Conservation (phyloP, 2,329 filamentous ascomycete genomes). For the Aspergillus sp. region DNA sequence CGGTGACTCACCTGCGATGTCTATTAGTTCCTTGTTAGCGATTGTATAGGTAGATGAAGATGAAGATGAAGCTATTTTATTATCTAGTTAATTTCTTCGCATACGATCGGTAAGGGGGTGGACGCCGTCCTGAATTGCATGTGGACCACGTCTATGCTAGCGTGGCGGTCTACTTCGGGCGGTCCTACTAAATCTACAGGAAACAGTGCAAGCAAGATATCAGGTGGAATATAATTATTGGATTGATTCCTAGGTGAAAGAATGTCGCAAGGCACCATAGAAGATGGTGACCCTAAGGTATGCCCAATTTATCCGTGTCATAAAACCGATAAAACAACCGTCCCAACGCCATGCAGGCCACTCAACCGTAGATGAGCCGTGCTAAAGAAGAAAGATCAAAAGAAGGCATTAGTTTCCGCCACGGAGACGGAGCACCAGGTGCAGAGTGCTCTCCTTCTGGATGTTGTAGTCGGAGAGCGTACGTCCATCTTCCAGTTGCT, state of each 20-base stretch:
- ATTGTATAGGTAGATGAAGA: too few species aligned
- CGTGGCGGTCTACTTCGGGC: neutral
- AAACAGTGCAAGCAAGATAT: too few species aligned
- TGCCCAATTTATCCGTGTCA: constrained; percentile 24
- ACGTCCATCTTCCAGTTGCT: constrained; percentile 59
- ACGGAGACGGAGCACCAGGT: constrained; percentile 55
- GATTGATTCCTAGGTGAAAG: constrained; percentile 16
- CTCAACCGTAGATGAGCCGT: constrained; percentile 31
- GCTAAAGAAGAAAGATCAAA: constrained; percentile 20
- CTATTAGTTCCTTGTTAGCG: neutral
- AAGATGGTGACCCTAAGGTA: constrained; percentile 25
- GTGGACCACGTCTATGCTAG: neutral
- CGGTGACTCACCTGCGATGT: neutral
- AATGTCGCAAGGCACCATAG: constrained; percentile 23
- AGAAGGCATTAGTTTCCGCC: constrained; percentile 44
- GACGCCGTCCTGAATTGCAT: neutral
- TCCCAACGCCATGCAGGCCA: constrained; percentile 43
- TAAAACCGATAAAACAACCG: constrained; percentile 27
- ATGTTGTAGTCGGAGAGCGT: constrained; percentile 58
- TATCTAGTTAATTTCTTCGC: too few species aligned
- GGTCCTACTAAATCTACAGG: neutral
- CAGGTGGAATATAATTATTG: neutral
- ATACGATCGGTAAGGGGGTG: neutral
- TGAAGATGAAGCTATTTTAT: too few species aligned
- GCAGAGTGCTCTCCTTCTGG: constrained; percentile 64